These are phyloP conservation scores for Kandelia obovata DNA, from an alignment of 345 rosid genomes.

Conservation along the genomic window DNA sequence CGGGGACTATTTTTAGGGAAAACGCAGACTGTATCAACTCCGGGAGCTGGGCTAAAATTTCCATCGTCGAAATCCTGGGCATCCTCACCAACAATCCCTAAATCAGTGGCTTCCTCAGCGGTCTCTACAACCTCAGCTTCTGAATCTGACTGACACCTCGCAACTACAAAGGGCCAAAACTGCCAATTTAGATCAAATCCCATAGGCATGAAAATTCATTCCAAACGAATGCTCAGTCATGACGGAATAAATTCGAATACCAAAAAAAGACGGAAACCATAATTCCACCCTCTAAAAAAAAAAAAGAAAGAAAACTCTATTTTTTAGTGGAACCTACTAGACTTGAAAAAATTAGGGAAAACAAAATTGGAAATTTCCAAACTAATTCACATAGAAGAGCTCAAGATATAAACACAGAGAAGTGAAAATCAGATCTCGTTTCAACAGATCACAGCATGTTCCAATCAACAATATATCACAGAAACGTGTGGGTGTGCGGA, in stretches of 20 bases:
- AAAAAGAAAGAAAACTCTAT: too few species aligned
- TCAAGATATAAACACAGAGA: too few species aligned
- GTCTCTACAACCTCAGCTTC: constrained; percentile 43
- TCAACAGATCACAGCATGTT: too few species aligned
- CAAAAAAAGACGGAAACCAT: too few species aligned
- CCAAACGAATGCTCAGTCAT: background rate
- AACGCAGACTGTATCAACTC: constrained; percentile 57
- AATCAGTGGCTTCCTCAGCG: constrained; percentile 55
- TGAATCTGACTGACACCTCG: constrained; percentile 61
- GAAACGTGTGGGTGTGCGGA: constrained; percentile 8
- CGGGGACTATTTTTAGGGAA: constrained; percentile 79
- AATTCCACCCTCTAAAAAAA: too few species aligned
- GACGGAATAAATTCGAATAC: too few species aligned
- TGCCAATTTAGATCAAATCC: constrained; percentile 3
- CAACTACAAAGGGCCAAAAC: constrained; percentile 41
- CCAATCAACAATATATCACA: too few species aligned
- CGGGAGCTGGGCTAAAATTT: constrained; percentile 57
- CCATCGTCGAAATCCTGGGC: constrained; percentile 47
- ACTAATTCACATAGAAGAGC: too few species aligned
- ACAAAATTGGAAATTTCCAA: too few species aligned
- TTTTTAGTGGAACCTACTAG: too few species aligned
- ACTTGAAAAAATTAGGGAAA: too few species aligned
- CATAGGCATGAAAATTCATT: background rate
- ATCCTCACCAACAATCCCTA: constrained; percentile 67
- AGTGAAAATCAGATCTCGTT: too few species aligned